Evolutionary conservation across 2,329 filamentous ascomycete species (phyloP), one percentile per base, ranked within the genome.

Genomic region (Aspergillus latus): DNA sequence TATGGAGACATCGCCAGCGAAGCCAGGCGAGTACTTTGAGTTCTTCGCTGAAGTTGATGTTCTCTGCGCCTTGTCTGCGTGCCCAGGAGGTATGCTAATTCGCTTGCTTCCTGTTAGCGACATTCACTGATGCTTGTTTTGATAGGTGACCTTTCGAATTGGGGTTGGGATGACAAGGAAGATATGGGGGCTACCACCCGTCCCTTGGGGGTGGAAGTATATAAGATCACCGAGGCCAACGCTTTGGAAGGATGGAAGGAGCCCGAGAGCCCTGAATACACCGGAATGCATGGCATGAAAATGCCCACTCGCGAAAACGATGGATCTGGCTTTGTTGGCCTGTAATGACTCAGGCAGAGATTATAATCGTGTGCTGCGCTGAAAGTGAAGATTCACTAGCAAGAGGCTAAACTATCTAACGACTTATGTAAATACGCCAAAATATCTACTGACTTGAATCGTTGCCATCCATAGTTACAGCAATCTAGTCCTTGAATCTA

Each of bases 41-140:
- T 92, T 94, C 67, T 84, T 94, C 58, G 89, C 90, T 0, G 90
- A 94, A 76, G 84, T 89, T 65, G 88, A 92, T 68, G 73, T 93
- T 8, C 73, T 94, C 36, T 83, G 83, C 71, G 83, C 84, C 21
- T 69, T 86, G 64, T 81, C 77, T 29, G 89, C 90, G 0, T 94
- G 90, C 68, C 90, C 90, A 0, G 90, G 90, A 1, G 90, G 71
- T 73, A 66, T 56, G 67, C 59, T 36, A 6, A 48, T 21, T 29
- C 15, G 6, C 10, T 9, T 3, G 21, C 21, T 21, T 21, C 43
- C 49, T 21, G 39, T 10, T 10, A 4, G 9, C 11, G 28, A 10
- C 44, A 49, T 39, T 11, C 58, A 34, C 62, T 67, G 57, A 68
- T 47, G 7, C 4, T n/a, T 58, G 40, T 16, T 54, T 49, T 21